A percentile compares a stretch with the other conserved stretches of the same genome.
Conservation (phyloP, 2,329 filamentous ascomycete genomes). For the Geoglossum cookeanum region DNA sequence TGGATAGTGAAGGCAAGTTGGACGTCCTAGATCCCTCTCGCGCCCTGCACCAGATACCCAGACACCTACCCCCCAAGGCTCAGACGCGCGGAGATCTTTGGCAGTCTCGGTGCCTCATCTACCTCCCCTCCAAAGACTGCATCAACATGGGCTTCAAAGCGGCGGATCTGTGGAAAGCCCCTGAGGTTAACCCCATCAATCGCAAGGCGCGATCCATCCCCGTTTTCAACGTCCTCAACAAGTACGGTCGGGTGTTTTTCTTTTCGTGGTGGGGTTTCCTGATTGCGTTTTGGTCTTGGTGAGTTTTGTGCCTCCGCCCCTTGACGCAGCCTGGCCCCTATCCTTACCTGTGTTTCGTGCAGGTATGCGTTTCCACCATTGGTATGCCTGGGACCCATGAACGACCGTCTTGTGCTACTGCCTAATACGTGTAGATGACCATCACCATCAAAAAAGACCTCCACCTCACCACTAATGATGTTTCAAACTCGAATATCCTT, state of each 20-base stretch:
- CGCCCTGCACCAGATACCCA: too few species aligned
- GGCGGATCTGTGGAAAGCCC: conserved; percentile 28
- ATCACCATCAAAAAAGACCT: conserved; percentile 68
- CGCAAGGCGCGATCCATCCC: conserved; percentile 67
- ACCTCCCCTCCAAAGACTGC: too few species aligned
- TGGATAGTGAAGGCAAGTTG: too few species aligned
- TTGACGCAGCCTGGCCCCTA: background rate
- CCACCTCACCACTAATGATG: conserved; percentile 45
- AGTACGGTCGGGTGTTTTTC: conserved; percentile 76
- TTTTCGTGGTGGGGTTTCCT: conserved; percentile 79
- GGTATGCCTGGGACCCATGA: conserved; percentile 26
- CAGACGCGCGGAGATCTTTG: too few species aligned
- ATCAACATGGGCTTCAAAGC: conserved; percentile 9
- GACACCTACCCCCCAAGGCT: too few species aligned
- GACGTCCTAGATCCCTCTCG: too few species aligned
- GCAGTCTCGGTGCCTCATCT: too few species aligned
- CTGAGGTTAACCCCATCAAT: conserved; percentile 68
- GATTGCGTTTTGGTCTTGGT: conserved; percentile 72
- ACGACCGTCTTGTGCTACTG: background rate
- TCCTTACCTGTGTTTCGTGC: background rate
- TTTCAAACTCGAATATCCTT: conserved; percentile 82
- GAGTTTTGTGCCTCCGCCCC: conserved; percentile 12
- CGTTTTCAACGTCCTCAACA: conserved; percentile 54
- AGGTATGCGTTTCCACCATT: conserved; percentile 81
- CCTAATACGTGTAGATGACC: conserved; percentile 29